Conservation (phyloP, 352 stramenopile genomes). For the Phytophthora citrophthora region DNA sequence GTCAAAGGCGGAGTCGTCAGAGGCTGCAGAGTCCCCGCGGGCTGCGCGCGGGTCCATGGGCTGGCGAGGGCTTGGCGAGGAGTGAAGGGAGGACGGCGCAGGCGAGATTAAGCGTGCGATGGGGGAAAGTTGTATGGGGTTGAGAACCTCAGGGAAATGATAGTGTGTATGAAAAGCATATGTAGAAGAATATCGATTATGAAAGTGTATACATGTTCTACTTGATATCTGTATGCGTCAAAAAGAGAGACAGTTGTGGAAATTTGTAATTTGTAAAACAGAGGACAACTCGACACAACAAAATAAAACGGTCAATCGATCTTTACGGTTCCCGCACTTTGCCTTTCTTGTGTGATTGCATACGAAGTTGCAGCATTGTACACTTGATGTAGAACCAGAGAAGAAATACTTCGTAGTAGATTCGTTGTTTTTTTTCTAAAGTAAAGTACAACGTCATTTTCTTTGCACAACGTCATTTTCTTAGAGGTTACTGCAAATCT, state of each 20-base stretch:
- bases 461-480: not conserved
- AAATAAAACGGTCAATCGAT: not conserved
- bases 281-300: not conserved
- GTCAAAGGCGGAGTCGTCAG: constrained; percentile 62
- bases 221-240: not conserved
- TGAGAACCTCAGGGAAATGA: not conserved
- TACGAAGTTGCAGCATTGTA: constrained; percentile 5
- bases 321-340: constrained; percentile 9
- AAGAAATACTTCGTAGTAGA: no score
- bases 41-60: constrained; percentile 28
- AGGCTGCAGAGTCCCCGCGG: constrained; percentile 39
- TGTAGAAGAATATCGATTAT: not conserved
- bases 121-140: constrained; percentile 17
- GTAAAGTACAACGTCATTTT: not conserved
- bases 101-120: constrained; percentile 32
- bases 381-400: no score
- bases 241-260: not conserved
- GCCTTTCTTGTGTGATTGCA: constrained; percentile 8
- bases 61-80: not conserved
- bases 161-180: not conserved
- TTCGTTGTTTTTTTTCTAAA: not conserved
- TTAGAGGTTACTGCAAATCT: constrained; percentile 21
- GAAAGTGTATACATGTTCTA: no score
- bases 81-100: constrained; percentile 22
- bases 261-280: not conserved